Conservation (phyloP, 305 asterid species). For the Fraxinus nigra region DNA sequence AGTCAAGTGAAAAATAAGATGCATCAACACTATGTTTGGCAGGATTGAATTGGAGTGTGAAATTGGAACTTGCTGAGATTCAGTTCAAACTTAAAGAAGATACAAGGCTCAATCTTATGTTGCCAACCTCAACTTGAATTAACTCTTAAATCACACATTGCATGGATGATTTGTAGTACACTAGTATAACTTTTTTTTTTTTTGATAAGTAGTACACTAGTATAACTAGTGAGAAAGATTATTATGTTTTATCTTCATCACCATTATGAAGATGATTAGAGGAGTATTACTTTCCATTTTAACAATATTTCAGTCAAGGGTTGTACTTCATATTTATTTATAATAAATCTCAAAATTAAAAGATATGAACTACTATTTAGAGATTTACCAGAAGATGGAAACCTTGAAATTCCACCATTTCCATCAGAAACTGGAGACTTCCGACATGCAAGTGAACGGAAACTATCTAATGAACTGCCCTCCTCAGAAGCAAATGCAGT, state of each 20-base stretch:
- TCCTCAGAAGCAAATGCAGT: constrained; percentile 75
- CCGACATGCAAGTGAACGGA: constrained; percentile 55
- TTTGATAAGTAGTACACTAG: not conserved
- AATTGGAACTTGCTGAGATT: not conserved
- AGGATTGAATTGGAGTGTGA: not conserved
- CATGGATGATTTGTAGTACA: not conserved
- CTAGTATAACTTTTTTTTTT: not conserved
- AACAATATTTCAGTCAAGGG: constrained; percentile 9
- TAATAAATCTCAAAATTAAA: not conserved
- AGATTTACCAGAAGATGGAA: constrained; percentile 53
- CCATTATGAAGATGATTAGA: constrained; percentile 1
- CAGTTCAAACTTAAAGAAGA: constrained; percentile 3
- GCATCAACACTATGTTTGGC: not conserved
- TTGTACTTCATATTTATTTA: constrained; percentile 14
- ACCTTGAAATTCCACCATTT: constrained; percentile 43
- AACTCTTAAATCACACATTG: constrained; percentile 9
- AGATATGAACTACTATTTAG: constrained; percentile 6
- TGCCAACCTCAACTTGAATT: not conserved
- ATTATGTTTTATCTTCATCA: not conserved
- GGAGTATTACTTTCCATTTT: not conserved
- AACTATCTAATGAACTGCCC: constrained; percentile 77
- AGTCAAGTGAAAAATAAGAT: not conserved
- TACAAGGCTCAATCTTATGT: not conserved
- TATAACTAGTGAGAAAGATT: constrained; percentile 1
- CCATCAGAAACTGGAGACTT: constrained; percentile 72